These are phyloP conservation scores for Anthracocystis setariae DNA, from an alignment of 1,284 basidiomycete species.

Conservation along the genomic window DNA sequence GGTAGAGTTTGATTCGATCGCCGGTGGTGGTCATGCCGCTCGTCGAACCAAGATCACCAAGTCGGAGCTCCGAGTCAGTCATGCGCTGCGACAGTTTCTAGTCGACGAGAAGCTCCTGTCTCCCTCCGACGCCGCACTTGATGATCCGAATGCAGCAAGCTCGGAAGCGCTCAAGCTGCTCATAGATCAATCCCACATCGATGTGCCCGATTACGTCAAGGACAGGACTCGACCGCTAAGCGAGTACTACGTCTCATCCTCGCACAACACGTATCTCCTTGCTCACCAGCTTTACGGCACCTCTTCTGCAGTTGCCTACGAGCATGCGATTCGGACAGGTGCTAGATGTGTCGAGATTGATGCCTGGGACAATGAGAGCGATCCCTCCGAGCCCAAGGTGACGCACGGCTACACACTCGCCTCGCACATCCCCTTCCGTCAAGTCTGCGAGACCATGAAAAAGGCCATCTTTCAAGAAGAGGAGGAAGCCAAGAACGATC, in stretches of 20 bases:
- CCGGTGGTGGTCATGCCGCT: slow-evolving; percentile 58
- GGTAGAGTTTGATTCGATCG: slow-evolving; percentile 53
- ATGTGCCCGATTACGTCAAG: slow-evolving; percentile 45
- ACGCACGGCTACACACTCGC: slow-evolving; percentile 70
- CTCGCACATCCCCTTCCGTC: slow-evolving; percentile 50
- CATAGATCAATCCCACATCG: slow-evolving; percentile 52
- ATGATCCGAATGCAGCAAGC: slow-evolving; percentile 14
- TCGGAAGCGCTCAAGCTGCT: slow-evolving; percentile 39
- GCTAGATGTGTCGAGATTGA: slow-evolving; percentile 78
- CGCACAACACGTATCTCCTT: slow-evolving; percentile 73
- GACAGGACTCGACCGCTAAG: slow-evolving; percentile 53
- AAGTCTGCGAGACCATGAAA: slow-evolving; percentile 52
- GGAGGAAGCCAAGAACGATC: slow-evolving; percentile 16
- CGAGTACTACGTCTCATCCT: slow-evolving; percentile 71
- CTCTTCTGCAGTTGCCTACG: slow-evolving; percentile 73
- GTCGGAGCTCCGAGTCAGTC: slow-evolving; percentile 50
- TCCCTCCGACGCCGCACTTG: slow-evolving; percentile 30
- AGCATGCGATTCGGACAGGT: slow-evolving; percentile 72
- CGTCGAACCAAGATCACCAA: slow-evolving; percentile 51
- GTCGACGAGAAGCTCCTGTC: slow-evolving; percentile 40
- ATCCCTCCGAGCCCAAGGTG: slow-evolving; percentile 72
- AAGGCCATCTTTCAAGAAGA: slow-evolving; percentile 42
- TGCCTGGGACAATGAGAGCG: slow-evolving; percentile 72
- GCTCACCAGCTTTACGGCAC: slow-evolving; percentile 74
- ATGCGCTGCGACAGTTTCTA: slow-evolving; percentile 51